Evolutionary conservation across 805 yeast species (phyloP).

Genomic region (Candida cerambycidarum): DNA sequence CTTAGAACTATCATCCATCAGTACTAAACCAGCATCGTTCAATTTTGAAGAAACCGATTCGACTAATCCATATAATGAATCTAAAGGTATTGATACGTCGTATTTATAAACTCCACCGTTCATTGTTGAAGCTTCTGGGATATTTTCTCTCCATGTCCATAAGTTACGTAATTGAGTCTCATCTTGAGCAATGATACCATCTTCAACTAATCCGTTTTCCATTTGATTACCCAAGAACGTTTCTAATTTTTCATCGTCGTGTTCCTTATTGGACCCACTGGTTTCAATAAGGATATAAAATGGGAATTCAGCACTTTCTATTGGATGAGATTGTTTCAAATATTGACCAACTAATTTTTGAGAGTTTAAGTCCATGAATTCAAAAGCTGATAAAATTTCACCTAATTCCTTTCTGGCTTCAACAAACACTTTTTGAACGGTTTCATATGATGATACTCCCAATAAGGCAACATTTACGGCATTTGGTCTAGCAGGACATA

Average conservation of each 20-base stretch:
- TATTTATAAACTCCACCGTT: constrained; percentile 96
- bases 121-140: constrained; percentile 83
- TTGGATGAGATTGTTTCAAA: constrained; percentile 66
- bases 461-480: constrained; percentile 85
- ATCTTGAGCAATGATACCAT: constrained; percentile 95
- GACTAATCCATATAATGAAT: constrained; percentile 77
- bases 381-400: constrained; percentile 90
- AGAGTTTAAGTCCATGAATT: constrained; percentile 81
- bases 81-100: constrained; percentile 89
- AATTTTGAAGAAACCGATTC: constrained; percentile 70
- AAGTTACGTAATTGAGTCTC: constrained; percentile 79
- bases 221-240: constrained; percentile 77
- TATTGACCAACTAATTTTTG: constrained; percentile 64
- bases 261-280: constrained; percentile 91
- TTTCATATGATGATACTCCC: constrained; percentile 76
- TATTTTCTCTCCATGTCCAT: constrained; percentile 96
- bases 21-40: constrained; percentile 54
- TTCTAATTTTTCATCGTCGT: constrained; percentile 89
- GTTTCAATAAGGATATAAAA: constrained; percentile 93
- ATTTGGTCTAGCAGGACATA: constrained; percentile 87
- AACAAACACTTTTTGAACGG: constrained; percentile 79
- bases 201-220: constrained; percentile 82
- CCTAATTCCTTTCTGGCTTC: constrained; percentile 75
- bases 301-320: constrained; percentile 74
- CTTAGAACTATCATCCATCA: constrained; percentile 55